Conservation (phyloP, 805 yeast species). For the Sungouiozyma intestinalis region DNA sequence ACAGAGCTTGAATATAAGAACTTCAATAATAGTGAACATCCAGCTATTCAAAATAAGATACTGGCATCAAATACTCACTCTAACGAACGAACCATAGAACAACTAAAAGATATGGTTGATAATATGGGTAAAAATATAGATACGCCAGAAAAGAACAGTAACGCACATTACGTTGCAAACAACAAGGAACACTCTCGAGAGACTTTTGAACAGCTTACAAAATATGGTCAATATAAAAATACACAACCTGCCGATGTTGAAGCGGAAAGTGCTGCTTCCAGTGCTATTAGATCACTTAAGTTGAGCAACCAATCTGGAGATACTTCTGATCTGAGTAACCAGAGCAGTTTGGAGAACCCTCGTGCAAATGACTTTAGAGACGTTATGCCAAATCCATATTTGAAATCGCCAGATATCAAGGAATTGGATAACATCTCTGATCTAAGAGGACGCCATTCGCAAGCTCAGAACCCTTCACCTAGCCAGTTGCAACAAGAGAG, state of each 20-base stretch:
- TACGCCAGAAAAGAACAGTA: background rate
- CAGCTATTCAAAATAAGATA: background rate
- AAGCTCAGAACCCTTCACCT: background rate
- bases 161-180: background rate
- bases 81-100: slow-evolving; percentile 21
- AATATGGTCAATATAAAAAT: slow-evolving; percentile 23
- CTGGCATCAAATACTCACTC: slow-evolving; percentile 4
- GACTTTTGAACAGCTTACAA: slow-evolving; percentile 21
- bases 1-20: background rate
- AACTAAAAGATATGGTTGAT: slow-evolving; percentile 30
- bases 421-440: background rate
- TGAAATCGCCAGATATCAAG: background rate
- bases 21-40: background rate
- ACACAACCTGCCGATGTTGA: slow-evolving; percentile 14
- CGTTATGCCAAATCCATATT: background rate
- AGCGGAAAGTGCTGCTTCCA: slow-evolving; percentile 7
- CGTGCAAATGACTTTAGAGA: background rate
- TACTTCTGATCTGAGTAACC: background rate
- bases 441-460: background rate
- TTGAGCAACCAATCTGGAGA: slow-evolving; percentile 4
- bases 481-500: background rate
- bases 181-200: slow-evolving; percentile 8
- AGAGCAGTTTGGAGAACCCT: background rate
- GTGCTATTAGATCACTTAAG: slow-evolving; percentile 10
- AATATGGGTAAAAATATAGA: slow-evolving; percentile 11